Evolutionary conservation across 192 early-diverging fungal species (phyloP).

Genomic region (Coemansia javaensis): DNA sequence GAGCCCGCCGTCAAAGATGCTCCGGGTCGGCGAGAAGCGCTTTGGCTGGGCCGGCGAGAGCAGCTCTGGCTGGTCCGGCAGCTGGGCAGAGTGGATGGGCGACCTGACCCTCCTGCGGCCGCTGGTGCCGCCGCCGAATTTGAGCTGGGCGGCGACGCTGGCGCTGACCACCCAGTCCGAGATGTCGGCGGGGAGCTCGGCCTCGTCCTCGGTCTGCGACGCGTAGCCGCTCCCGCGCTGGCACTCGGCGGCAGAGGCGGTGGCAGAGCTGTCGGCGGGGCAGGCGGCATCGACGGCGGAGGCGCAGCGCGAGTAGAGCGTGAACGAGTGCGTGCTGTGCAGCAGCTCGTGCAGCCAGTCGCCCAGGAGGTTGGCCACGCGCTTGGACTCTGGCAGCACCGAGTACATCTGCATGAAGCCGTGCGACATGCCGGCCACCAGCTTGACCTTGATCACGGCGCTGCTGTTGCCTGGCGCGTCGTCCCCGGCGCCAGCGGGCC

Average conservation of each 20-base stretch:
- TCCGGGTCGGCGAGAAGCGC: background rate
- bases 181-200: background rate
- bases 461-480: too few species aligned
- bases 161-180: background rate
- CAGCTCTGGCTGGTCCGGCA: too few species aligned
- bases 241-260: too few species aligned
- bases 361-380: slow-evolving; percentile 22
- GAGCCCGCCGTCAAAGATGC: slow-evolving; percentile 13
- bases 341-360: slow-evolving; percentile 41
- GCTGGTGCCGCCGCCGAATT: too few species aligned
- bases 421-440: slow-evolving; percentile 48
- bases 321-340: slow-evolving; percentile 13
- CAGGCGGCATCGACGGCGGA: slow-evolving; percentile 5
- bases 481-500: background rate
- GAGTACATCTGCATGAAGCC: slow-evolving; percentile 52
- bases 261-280: too few species aligned
- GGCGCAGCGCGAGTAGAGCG: slow-evolving; percentile 18
- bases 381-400: slow-evolving; percentile 38
- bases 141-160: background rate
- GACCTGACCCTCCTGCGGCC: too few species aligned
- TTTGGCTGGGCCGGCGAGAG: background rate
- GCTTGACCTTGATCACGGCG: slow-evolving; percentile 41
- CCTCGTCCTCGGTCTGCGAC: background rate
- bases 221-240: background rate
- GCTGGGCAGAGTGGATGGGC: too few species aligned